Conservation (phyloP, 495 filamentous ascomycete genomes). For the Lasiosphaeriaceae sp. region DNA sequence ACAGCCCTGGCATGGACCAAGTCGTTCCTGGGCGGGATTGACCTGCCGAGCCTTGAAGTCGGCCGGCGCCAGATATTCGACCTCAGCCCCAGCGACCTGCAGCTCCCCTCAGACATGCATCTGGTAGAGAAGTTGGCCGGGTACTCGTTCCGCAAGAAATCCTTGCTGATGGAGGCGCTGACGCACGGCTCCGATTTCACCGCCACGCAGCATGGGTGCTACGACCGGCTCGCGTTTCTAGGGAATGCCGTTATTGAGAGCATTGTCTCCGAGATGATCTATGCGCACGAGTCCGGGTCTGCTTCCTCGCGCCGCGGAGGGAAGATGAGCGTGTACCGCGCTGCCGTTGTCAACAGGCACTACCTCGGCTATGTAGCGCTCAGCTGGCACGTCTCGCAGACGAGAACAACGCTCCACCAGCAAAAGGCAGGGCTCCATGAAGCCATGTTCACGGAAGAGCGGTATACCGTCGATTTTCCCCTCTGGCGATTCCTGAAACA, state of each 20-base stretch:
- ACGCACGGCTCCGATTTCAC: slow-evolving; percentile 61
- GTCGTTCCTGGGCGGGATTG: slow-evolving; percentile 52
- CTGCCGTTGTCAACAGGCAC: slow-evolving; percentile 65
- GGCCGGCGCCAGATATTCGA: slow-evolving; percentile 21
- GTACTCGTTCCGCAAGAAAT: slow-evolving; percentile 57
- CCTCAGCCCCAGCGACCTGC: slow-evolving; percentile 13
- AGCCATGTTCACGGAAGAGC: not conserved
- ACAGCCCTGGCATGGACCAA: slow-evolving; percentile 55
- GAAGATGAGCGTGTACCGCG: slow-evolving; percentile 60
- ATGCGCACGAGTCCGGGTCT: not conserved
- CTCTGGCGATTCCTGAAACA: slow-evolving; percentile 60
- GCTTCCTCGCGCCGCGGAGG: not conserved
- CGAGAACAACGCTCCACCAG: slow-evolving; percentile 10
- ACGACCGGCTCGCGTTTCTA: slow-evolving; percentile 74
- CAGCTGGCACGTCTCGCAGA: slow-evolving; percentile 24
- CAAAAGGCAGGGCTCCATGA: not conserved
- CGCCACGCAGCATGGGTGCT: slow-evolving; percentile 41
- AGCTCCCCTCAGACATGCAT: slow-evolving; percentile 4
- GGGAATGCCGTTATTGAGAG: slow-evolving; percentile 73
- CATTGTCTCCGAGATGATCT: slow-evolving; percentile 48
- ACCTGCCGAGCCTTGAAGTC: slow-evolving; percentile 35
- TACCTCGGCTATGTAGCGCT: slow-evolving; percentile 70
- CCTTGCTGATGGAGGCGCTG: slow-evolving; percentile 63
- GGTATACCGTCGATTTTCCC: slow-evolving; percentile 19
- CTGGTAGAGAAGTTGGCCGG: slow-evolving; percentile 47